Conservation (phyloP, 768 basidiomycete genomes). For the Auriscalpium microsporum region DNA sequence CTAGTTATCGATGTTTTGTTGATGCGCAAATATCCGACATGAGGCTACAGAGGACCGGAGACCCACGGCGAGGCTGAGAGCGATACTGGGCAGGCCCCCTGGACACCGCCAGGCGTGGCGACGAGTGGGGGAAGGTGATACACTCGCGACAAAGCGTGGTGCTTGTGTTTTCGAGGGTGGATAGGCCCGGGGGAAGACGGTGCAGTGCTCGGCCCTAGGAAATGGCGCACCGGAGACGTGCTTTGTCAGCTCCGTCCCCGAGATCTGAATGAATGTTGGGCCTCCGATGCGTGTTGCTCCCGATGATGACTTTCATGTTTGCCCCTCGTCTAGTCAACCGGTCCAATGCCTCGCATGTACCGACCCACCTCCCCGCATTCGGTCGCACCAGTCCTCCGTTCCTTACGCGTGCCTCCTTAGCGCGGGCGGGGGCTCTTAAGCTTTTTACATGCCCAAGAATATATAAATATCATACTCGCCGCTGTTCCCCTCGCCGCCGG, state of each 20-base stretch:
- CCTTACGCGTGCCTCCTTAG: background rate
- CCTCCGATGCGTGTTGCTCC: background rate
- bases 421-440: background rate
- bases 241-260: background rate
- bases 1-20: too few relatives aligned
- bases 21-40: too few relatives aligned
- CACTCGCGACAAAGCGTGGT: too few relatives aligned
- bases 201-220: too few relatives aligned
- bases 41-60: too few relatives aligned
- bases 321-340: background rate
- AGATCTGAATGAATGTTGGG: background rate
- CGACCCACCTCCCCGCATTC: background rate
- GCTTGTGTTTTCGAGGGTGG: too few relatives aligned
- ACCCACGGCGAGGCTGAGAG: too few relatives aligned
- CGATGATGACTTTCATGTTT: background rate
- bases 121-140: too few relatives aligned
- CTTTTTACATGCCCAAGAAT: background rate
- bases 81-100: too few relatives aligned
- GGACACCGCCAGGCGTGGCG: too few relatives aligned
- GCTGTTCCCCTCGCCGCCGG: background rate
- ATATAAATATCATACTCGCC: conserved; percentile 7
- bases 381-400: background rate
- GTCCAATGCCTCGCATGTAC: background rate
- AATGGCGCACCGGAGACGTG: background rate
- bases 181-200: too few relatives aligned